These are phyloP conservation scores for Mycena alexandri DNA, from an alignment of 768 basidiomycete species.

Conservation along the genomic window DNA sequence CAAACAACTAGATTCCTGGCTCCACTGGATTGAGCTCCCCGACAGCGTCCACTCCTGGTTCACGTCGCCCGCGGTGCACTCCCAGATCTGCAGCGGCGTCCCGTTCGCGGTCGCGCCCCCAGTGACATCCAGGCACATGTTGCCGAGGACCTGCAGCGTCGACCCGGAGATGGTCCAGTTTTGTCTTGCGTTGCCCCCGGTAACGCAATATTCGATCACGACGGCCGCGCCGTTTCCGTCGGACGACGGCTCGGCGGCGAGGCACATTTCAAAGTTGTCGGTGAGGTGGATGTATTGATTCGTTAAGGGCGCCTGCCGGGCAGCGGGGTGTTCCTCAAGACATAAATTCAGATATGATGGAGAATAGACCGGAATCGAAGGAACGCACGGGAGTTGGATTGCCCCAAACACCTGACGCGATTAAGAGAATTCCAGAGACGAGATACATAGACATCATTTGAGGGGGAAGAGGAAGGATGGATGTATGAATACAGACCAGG, in stretches of 20 bases:
- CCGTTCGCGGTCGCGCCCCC: conserved; percentile 9
- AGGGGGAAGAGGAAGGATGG: conserved; percentile 13
- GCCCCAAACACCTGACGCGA: conserved; percentile 13
- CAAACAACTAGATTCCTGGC: conserved; percentile 14
- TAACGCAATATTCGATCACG: conserved; percentile 32
- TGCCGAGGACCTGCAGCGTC: conserved; percentile 34
- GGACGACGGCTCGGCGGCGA: too few species aligned
- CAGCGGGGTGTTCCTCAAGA: not conserved
- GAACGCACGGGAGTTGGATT: conserved; percentile 12
- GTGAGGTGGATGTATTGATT: conserved; percentile 21
- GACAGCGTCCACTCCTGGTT: conserved; percentile 29
- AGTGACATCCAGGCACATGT: conserved; percentile 40
- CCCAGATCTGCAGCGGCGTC: conserved; percentile 17
- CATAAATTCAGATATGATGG: conserved; percentile 4
- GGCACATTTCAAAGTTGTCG: conserved; percentile 17
- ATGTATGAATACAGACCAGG: not conserved
- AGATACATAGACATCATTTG: conserved; percentile 10
- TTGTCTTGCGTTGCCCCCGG: conserved; percentile 38
- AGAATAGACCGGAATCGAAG: conserved; percentile 10
- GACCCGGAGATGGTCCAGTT: conserved; percentile 40
- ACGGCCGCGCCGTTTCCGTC: too few species aligned
- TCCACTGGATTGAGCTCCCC: conserved; percentile 22
- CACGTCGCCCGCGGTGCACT: conserved; percentile 17
- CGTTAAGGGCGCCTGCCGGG: not conserved
- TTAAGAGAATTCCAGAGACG: too few species aligned